phyloP scores from a whole-genome alignment of 148 eudicot species.

The Pharnaceum exiguum region DNA sequence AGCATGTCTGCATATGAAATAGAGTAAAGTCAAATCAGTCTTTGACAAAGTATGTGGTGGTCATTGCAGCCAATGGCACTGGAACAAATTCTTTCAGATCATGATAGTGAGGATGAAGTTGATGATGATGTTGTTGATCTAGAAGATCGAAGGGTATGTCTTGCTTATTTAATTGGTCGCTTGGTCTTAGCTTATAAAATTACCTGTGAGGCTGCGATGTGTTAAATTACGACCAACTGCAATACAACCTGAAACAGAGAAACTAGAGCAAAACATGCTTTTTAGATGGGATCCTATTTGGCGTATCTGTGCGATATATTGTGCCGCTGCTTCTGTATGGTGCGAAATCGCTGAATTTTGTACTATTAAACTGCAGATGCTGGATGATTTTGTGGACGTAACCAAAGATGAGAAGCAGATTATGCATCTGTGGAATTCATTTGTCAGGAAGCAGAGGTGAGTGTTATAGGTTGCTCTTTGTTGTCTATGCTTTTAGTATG shows the following conservation, averaged over 20 bases:
- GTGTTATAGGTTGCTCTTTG: slow-evolving; percentile 7
- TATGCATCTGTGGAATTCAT: slow-evolving; percentile 99
- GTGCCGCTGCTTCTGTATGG: too few relatives aligned
- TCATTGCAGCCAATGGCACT: slow-evolving; percentile 70
- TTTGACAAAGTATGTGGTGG: slow-evolving; percentile 1
- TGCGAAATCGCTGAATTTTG: not conserved
- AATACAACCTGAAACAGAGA: too few relatives aligned
- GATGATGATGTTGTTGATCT: slow-evolving; percentile 98
- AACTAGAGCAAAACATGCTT: too few relatives aligned
- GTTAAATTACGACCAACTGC: too few relatives aligned
- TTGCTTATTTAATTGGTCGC: slow-evolving; percentile 1
- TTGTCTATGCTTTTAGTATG: too few relatives aligned
- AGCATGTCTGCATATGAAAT: too few relatives aligned
- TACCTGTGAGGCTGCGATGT: too few relatives aligned
- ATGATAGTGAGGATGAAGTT: slow-evolving; percentile 98
- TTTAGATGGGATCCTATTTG: too few relatives aligned
- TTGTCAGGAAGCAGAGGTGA: slow-evolving; percentile 90
- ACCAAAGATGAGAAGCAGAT: slow-evolving; percentile 84
- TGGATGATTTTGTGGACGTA: slow-evolving; percentile 97
- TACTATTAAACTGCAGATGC: slow-evolving; percentile 55
- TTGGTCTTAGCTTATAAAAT: not conserved
- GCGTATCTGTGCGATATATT: too few relatives aligned
- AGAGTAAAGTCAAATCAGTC: not conserved
- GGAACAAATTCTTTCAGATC: slow-evolving; percentile 88
- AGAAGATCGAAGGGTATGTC: slow-evolving; percentile 89